Base-by-base conservation (phyloP, 2,329 filamentous ascomycete species). In the Cordyceps cicadae region DNA sequence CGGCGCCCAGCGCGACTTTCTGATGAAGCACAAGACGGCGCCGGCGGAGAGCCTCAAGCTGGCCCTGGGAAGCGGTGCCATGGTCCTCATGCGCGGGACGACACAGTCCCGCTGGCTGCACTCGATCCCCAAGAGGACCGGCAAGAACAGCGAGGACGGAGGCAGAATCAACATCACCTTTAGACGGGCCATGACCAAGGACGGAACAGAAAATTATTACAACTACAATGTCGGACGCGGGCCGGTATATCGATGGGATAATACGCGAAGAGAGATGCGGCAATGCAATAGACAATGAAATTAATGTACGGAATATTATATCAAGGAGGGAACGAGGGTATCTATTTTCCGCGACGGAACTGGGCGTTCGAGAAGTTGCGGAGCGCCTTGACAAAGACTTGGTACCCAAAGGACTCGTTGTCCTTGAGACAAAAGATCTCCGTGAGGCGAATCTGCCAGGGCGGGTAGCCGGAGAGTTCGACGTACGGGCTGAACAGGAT, bases 381-480 rank as follows among this genome's bases (percentile, higher is more conserved):
- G 67, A 99, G 76, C 1, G 88, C 93, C 64, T 87, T 83, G 65
- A 97, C 79, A 73, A 97, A 99, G 34, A 96, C 88, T 70, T 97
- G 92, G 73, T 99, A 99, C 50, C 92, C 92, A 19, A 99, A 92
- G 1, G 86, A 86, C 64, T 88, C 83, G 72, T 91, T 91, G 70
- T 92, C 89, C 61, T 82, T 81, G 14, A 89, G 77, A 68, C 86
- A 84, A 72, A 92, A 97, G 62, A 99, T 97, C 79, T 99, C 94
- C 0, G 92, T 97, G 70, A 99, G 77, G 49, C 94, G 84, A 63
- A 97, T 83, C 75, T 97, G 94, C 94, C 94, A 99, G 1, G 94
- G 94, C 11, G 94, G 94, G 71, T 97, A 99, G 11, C 94, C 92
- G 59, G 91, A 87, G 50, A 99, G 76, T 71, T 92, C 87, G 59